A percentile compares a stretch with the other conserved stretches of the same genome.
These are phyloP conservation scores for Cornus controversa DNA, from an alignment of 148 eudicot species.

Conservation along the genomic window DNA sequence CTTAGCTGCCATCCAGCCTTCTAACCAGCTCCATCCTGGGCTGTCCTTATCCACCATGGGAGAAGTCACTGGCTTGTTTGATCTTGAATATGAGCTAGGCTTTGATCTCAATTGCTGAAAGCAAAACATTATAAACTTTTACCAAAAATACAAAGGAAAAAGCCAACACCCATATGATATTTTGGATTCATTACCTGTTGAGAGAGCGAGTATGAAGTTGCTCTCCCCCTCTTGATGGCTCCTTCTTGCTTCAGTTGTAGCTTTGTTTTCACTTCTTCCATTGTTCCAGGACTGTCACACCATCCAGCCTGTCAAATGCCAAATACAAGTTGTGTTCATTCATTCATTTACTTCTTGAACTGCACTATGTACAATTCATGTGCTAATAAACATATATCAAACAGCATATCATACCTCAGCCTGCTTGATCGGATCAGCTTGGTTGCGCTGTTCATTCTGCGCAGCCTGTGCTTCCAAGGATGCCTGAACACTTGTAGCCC, in stretches of 20 bases:
- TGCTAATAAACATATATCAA: too few relatives aligned
- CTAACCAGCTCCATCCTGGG: constrained; percentile 65
- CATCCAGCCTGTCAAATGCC: constrained; percentile 56
- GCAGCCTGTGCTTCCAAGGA: constrained; percentile 27
- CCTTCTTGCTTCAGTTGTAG: constrained; percentile 81
- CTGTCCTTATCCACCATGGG: constrained; percentile 34
- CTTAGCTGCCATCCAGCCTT: constrained; percentile 75
- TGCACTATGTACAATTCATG: too few relatives aligned
- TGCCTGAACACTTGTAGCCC: constrained; percentile 35
- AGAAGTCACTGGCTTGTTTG: constrained; percentile 26
- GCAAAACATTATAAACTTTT: background rate
- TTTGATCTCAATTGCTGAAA: constrained; percentile 54
- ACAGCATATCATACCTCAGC: constrained; percentile 49
- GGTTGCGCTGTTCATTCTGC: background rate
- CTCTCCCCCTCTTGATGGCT: constrained; percentile 74
- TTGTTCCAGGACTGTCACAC: constrained; percentile 81
- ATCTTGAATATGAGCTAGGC: constrained; percentile 33
- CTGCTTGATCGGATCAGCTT: constrained; percentile 40
- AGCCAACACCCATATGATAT: too few relatives aligned
- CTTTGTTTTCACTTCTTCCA: constrained; percentile 69
- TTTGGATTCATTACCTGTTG: constrained; percentile 50
- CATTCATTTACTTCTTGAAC: background rate
- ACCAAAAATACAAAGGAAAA: too few relatives aligned
- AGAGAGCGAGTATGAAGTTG: constrained; percentile 52
- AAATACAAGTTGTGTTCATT: background rate